Evolutionary conservation across 2,329 filamentous ascomycete genomes (phyloP), one percentile per base, ranked within the genome.

Genomic region (Aspergillus spinulosporus): DNA sequence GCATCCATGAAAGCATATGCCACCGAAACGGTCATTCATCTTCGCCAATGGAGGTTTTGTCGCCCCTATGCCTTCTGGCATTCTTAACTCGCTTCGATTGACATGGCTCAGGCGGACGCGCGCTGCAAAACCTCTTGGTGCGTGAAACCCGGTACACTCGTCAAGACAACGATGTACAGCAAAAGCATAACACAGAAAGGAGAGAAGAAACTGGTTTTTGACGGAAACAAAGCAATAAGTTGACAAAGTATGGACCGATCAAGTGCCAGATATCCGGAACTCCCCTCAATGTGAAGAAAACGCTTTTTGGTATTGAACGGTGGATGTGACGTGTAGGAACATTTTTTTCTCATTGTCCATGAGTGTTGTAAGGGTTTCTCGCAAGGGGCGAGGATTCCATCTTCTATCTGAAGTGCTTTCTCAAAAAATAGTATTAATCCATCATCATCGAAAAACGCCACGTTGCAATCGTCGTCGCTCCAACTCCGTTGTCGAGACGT

Each of bases 191-290:
- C 74, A 74, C 66, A 67, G 71, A 32, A 59, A 62, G 50, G 51
- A 60, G 59, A 63, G 77, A 77, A 79, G 68, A 77, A 78, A 73
- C 75, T 79, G 49, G 55, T 45, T 57, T 53, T 57, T 57, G 49
- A 52, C 76, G 71, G 71, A 63, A 54, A 66, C 60, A 60, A 62
- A 62, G 60, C 54, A 61, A 62, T 58, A 63, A 65, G 49, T 61
- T 66, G 62, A 76, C 68, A 72, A 63, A 66, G 74, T 73, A 72
- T 71, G 67, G 64, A 68, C 78, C 78, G 77, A 81, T 85, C 59
- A 68, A 63, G 62, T 88, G 87, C 85, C 84, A 88, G 87, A 89
- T 89, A 90, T 90, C 88, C 88, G 87, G 88, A 89, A 88, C 86
- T 87, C 86, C 84, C 74, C 74, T 75, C 74, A 75, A 79, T 80